Evolutionary conservation across 495 filamentous ascomycete species (phyloP), one percentile per base, ranked within the genome.

Genomic region (Daldinia concentrica): DNA sequence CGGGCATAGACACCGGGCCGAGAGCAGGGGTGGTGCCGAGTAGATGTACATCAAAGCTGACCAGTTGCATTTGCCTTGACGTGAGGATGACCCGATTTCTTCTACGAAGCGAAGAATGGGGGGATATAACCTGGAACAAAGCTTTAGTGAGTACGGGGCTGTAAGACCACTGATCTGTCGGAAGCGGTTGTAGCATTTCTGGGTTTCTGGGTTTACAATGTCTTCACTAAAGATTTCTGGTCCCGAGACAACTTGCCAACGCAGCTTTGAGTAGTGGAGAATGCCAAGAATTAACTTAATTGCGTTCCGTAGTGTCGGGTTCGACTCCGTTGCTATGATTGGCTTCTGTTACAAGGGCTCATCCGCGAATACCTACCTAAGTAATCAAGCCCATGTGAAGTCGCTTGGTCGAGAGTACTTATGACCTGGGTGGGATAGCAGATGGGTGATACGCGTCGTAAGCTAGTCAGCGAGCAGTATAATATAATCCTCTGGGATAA

Each of bases 271-370:
- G 50, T 50, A 57, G 71, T 73, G 71, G 66, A 24, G 58, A 62
- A 41, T 34, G 71, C 71, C 66, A 73, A 73, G 71, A 66, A n/a
- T 2, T 12, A 29, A 60, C 66, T 66, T 73, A 66, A 73, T 73
- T 66, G 58, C 60, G 71, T 73, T 66, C 71, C 71, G 36, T 58
- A 58, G 30, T 69, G 66, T 73, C 71, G 71, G 71, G 71, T 66
- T 60, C 66, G 41, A 55, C 41, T 51, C 51, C n/a, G 51, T 30
- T 63, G 19, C 30, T 36, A 19, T 73, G 62, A 73, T 73, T 73
- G 71, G 71, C 39, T 56, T 41, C 41, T 22, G 51, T 54, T 17
- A 48, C 27, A 37, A 62, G 62, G 62, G 66, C 29, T 51, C 52
- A 56, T 32, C 66, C 56, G 62, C 57, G 62, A 64, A 43, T 57